Evolutionary conservation across 108 stramenopile species (phyloP).

Genomic region (Cyclotella kingstonii): DNA sequence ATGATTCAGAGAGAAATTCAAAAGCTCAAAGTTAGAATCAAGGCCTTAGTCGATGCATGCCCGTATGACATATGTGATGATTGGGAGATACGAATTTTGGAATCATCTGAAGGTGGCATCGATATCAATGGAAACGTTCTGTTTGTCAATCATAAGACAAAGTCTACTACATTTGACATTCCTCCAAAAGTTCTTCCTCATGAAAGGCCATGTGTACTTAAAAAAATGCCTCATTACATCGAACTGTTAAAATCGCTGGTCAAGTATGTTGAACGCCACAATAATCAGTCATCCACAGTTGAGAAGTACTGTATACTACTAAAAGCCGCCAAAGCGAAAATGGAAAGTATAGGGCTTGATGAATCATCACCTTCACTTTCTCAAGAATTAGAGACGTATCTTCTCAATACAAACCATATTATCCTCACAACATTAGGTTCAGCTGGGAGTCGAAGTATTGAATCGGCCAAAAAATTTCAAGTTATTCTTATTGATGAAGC

Average conservation of each 20-base stretch:
- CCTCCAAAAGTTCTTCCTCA: constrained; percentile 35
- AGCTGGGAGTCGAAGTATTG: constrained; percentile 47
- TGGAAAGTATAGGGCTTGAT: constrained; percentile 12
- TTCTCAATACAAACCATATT: constrained; percentile 68
- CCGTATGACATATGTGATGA: constrained; percentile 47
- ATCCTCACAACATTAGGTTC: constrained; percentile 83
- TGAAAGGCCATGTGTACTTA: constrained; percentile 28
- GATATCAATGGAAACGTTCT: constrained; percentile 26
- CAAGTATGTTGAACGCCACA: constrained; percentile 48
- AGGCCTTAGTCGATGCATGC: constrained; percentile 42
- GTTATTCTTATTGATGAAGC: constrained; percentile 92
- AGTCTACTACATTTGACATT: constrained; percentile 46
- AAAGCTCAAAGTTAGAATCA: constrained; percentile 43
- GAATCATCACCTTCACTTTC: not conserved
- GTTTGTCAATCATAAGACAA: constrained; percentile 59
- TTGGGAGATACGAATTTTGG: constrained; percentile 63
- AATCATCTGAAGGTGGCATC: constrained; percentile 31
- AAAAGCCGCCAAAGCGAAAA: constrained; percentile 28
- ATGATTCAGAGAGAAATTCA: constrained; percentile 41
- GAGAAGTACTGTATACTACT: constrained; percentile 42
- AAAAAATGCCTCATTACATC: constrained; percentile 49
- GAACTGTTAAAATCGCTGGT: constrained; percentile 35
- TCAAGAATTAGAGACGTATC: constrained; percentile 40
- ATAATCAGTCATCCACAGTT: constrained; percentile 31
- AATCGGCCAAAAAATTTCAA: constrained; percentile 52